Base-by-base conservation (phyloP, 2,329 filamentous ascomycete species). In the Fusarium pilosicola region DNA sequence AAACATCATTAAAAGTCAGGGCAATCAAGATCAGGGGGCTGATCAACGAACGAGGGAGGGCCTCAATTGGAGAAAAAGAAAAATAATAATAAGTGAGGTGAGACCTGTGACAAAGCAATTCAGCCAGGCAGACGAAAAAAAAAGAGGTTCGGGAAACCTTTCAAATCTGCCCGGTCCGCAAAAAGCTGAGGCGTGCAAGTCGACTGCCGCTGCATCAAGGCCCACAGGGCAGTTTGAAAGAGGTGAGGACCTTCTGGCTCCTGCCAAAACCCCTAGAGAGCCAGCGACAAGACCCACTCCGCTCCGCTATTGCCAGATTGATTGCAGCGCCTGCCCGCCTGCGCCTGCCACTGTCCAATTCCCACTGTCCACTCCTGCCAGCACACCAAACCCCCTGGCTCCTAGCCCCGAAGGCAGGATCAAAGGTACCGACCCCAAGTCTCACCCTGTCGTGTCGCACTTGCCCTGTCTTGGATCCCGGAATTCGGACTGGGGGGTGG, bases 281-380 rank as follows among this genome's bases (percentile, higher is more conserved):
- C 61, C 63, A 57, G n/a, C 58, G 38, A 28, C 24, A 26, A 22
- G 51, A 49, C 71, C 73, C 71, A 65, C 66, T 52, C 58, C 68
- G 68, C 71, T 70, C 74, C 75, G 73, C 72, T 70, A 63, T 71
- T 68, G 71, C 75, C 67, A 77, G 71, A 74, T 73, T 65, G 67
- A 62, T 58, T 75, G 62, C 62, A 41, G 58, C 39, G 46, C n/a
- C 44, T 20, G 26, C 44, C 34, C 32, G 34, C 32, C 38, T 20
- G 32, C 32, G 34, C 32, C 32, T 54, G 34, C 20, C 51, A 55
- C 51, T 39, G 18, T 26, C 32, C 24, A 38, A 26, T 54, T 54
- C 49, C 32, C 49, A 52, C 49, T 52, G 51, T n/a, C 51, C 24
- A 55, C 34, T 38, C 48, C 44, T 68, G 75, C 75, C 74, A 77